Evolutionary conservation across 1,139 yeast genomes (phyloP).

Genomic region (Hanseniaspora sp.): DNA sequence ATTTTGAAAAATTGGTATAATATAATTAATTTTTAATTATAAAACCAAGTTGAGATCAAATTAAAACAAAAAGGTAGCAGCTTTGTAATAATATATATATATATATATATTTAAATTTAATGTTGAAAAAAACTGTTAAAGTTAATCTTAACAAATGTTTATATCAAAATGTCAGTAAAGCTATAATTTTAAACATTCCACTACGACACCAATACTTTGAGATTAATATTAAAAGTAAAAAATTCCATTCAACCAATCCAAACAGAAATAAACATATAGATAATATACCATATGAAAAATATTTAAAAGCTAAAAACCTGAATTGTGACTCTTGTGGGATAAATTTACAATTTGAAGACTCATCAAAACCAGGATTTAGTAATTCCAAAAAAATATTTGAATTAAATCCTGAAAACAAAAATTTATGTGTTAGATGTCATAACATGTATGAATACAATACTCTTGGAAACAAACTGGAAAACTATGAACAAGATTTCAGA

Average conservation of each 20-base stretch:
- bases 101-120: too few relatives aligned
- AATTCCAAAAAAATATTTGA: background rate
- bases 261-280: background rate
- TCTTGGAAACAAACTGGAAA: background rate
- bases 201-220: background rate
- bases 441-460: background rate
- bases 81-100: too few relatives aligned
- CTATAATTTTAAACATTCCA: too few relatives aligned
- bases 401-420: background rate
- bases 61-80: too few relatives aligned
- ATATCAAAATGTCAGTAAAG: too few relatives aligned
- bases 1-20: too few relatives aligned
- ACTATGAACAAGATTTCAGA: background rate
- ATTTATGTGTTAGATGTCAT: slow-evolving; percentile 5
- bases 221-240: background rate
- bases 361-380: background rate
- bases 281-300: background rate
- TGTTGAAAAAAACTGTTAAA: too few relatives aligned
- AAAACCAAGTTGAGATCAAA: too few relatives aligned
- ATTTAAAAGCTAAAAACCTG: background rate
- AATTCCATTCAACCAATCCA: background rate
- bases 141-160: too few relatives aligned
- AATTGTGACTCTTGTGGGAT: slow-evolving; percentile 6
- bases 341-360: background rate
- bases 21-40: too few relatives aligned